Percentiles rank a stretch among this genome's conserved stretches.
phyloP scores from a whole-genome alignment of 2,329 filamentous ascomycete genomes.

The Sphaerulina vaccinii region DNA sequence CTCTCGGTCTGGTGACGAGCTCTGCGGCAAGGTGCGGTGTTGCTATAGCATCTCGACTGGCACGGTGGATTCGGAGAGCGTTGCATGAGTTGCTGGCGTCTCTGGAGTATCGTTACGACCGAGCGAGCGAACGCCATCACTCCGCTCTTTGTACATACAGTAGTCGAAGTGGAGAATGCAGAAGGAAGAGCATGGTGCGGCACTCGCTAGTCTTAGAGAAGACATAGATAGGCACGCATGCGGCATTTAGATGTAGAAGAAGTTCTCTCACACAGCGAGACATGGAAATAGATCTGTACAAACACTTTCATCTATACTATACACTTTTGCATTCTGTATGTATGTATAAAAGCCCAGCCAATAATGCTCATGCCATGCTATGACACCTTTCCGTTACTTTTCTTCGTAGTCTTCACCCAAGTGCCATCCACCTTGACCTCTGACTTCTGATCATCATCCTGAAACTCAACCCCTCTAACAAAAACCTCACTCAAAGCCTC shows the following conservation, averaged over 20 bases:
- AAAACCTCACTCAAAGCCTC: constrained; percentile 84
- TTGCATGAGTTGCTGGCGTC: not conserved
- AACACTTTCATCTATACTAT: no score
- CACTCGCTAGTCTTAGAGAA: no score
- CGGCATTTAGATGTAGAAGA: no score
- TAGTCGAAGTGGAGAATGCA: no score
- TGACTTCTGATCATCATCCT: constrained; percentile 23
- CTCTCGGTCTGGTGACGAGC: constrained; percentile 6
- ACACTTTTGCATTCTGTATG: no score
- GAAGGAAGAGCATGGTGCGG: no score
- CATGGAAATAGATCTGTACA: no score
- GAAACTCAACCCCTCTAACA: constrained; percentile 74
- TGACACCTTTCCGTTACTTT: not conserved
- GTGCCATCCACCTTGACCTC: constrained; percentile 9
- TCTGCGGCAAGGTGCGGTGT: constrained; percentile 9
- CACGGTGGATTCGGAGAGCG: not conserved
- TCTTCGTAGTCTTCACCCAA: not conserved
- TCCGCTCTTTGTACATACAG: not conserved
- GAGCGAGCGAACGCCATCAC: not conserved
- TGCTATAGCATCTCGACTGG: not conserved
- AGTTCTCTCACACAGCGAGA: no score
- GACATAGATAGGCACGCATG: no score
- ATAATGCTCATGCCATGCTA: not conserved
- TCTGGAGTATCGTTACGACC: not conserved
- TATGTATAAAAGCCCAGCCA: no score